Conservation (phyloP, 1,284 basidiomycete genomes). For the Puccinia brachypodii region DNA sequence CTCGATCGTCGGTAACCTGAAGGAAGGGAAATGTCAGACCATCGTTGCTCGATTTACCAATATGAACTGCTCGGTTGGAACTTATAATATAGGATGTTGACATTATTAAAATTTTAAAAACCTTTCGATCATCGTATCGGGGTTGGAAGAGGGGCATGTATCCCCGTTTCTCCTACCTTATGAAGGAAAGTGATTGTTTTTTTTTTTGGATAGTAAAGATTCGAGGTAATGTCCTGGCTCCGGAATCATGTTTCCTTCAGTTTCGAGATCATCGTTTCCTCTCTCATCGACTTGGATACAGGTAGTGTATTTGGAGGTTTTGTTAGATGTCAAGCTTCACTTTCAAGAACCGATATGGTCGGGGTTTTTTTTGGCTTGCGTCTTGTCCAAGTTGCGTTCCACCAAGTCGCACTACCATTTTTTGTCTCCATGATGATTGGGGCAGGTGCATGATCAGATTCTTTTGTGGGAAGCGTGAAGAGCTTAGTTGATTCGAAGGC, state of each 20-base stretch:
- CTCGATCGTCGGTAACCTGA: not conserved
- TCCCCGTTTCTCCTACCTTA: conserved; percentile 12
- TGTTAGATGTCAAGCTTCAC: conserved; percentile 6
- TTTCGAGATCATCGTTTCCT: conserved; percentile 1
- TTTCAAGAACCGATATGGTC: conserved; percentile 11
- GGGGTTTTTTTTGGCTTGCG: not conserved
- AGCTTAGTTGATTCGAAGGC: conserved; percentile 6
- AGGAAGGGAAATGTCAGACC: conserved; percentile 12
- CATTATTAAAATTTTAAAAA: conserved; percentile 28
- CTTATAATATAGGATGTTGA: conserved; percentile 13
- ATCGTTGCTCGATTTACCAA: conserved; percentile 2
- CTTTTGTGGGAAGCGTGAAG: conserved; percentile 24
- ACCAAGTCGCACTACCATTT: not conserved
- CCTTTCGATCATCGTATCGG: not conserved
- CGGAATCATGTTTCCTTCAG: conserved; percentile 16
- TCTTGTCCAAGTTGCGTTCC: conserved; percentile 29
- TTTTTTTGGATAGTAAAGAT: too few relatives aligned
- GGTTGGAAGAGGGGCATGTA: conserved; percentile 25
- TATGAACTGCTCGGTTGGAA: not conserved
- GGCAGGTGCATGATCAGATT: not conserved
- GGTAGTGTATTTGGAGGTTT: not conserved
- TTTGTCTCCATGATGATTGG: not conserved
- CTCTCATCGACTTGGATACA: not conserved
- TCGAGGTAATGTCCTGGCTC: conserved; percentile 21
- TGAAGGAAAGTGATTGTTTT: not conserved